phyloP scores from a whole-genome alignment of 768 basidiomycete genomes.

The Calocybe gangraenosa region DNA sequence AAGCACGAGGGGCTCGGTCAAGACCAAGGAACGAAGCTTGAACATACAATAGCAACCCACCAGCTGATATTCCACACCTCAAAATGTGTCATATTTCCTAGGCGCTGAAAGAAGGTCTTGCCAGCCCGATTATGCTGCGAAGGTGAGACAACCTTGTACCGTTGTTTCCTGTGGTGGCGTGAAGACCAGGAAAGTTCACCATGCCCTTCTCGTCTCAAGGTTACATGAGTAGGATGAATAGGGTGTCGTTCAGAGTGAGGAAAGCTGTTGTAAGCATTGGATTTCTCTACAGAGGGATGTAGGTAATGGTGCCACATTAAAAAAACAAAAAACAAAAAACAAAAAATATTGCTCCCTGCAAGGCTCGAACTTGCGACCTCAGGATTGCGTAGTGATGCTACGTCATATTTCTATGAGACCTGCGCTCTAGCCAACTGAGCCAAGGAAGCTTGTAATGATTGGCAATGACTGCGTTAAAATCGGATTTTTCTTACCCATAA shows the following conservation, averaged over 20 bases:
- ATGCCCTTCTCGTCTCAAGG: constrained; percentile 16
- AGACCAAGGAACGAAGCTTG: too few species aligned
- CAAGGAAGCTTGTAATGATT: constrained; percentile 1
- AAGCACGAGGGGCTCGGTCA: not conserved
- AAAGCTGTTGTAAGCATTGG: constrained; percentile 19
- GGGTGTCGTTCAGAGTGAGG: constrained; percentile 19
- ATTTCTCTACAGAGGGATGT: constrained; percentile 18
- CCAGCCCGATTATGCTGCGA: constrained; percentile 17
- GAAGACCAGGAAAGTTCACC: constrained; percentile 32
- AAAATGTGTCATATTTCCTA: constrained; percentile 27
- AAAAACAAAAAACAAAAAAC: too few species aligned
- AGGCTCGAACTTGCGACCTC: constrained; percentile 52
- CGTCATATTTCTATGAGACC: constrained; percentile 1
- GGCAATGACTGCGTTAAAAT: too few species aligned
- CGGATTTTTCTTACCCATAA: too few species aligned
- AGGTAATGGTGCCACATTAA: constrained; percentile 26
- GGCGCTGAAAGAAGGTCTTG: constrained; percentile 12
- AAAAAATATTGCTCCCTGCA: constrained; percentile 30
- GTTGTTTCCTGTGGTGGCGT: constrained; percentile 33
- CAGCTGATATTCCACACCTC: constrained; percentile 44
- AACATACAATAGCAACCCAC: constrained; percentile 39
- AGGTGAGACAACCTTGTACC: constrained; percentile 25
- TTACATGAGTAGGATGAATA: constrained; percentile 34
- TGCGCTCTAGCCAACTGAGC: constrained; percentile 4
- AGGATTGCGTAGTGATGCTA: constrained; percentile 26